Percentiles rank a stretch among this genome's conserved stretches.
phyloP scores from a whole-genome alignment of 768 basidiomycete genomes.

The Mycena belliarum region DNA sequence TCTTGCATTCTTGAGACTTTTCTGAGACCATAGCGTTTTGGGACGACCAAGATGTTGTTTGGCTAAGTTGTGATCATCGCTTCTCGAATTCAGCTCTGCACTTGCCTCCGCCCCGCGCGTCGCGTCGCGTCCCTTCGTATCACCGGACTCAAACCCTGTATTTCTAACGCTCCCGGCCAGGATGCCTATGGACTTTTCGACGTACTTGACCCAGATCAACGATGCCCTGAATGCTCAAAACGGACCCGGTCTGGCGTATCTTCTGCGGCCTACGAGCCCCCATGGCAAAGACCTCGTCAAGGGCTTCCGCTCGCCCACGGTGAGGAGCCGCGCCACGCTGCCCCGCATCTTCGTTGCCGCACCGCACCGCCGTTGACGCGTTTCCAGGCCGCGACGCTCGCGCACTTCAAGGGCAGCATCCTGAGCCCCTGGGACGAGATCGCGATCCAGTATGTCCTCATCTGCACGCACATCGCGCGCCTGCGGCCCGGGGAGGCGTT shows the following conservation, averaged over 20 bases:
- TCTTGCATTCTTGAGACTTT: too few species aligned
- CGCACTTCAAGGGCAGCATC: conserved; percentile 61
- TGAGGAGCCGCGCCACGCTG: conserved; percentile 27
- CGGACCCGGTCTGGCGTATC: conserved; percentile 69
- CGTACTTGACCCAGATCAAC: conserved; percentile 59
- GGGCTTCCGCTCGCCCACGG: conserved; percentile 62
- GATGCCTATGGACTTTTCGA: conserved; percentile 58
- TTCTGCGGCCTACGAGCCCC: conserved; percentile 75
- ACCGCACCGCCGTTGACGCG: not conserved
- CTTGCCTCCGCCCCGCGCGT: too few species aligned
- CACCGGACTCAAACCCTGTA: not conserved
- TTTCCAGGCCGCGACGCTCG: conserved; percentile 32
- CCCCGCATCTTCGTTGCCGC: too few species aligned
- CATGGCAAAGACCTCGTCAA: conserved; percentile 78
- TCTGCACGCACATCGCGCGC: conserved; percentile 69
- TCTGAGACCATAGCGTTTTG: too few species aligned
- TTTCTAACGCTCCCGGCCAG: not conserved
- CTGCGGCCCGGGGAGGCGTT: conserved; percentile 73
- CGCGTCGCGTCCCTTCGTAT: not conserved
- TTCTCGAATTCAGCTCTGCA: too few species aligned
- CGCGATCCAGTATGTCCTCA: conserved; percentile 78
- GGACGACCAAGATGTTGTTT: too few species aligned
- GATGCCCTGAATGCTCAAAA: conserved; percentile 63
- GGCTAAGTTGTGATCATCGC: too few species aligned
- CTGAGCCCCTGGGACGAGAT: conserved; percentile 85